phyloP scores from a whole-genome alignment of 768 basidiomycete genomes.

The Agaricus sinodeliciosus region DNA sequence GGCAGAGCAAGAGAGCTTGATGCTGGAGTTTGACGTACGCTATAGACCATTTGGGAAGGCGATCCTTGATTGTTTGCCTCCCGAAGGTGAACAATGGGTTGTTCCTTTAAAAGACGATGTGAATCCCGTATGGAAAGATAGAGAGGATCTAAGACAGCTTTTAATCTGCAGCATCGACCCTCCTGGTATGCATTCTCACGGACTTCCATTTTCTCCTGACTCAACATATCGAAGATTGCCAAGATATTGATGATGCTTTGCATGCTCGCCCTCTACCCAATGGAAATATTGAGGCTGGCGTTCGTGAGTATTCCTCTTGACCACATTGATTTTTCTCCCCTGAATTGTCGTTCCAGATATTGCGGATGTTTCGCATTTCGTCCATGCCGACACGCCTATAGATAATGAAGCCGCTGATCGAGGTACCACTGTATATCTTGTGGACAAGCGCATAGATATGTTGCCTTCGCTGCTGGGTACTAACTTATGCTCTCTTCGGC shows the following conservation, averaged over 20 bases:
- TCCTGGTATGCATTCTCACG: constrained; percentile 46
- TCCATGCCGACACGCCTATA: constrained; percentile 90
- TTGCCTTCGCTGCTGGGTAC: constrained; percentile 89
- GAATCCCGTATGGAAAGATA: constrained; percentile 59
- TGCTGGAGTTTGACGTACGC: constrained; percentile 93
- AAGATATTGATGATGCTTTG: constrained; percentile 97
- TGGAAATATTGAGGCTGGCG: constrained; percentile 94
- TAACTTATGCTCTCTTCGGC: constrained; percentile 89
- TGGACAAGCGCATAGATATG: constrained; percentile 99
- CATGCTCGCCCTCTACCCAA: constrained; percentile 85
- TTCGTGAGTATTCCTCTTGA: constrained; percentile 60
- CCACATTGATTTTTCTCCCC: not conserved
- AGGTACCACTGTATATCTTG: constrained; percentile 96
- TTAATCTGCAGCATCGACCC: constrained; percentile 97
- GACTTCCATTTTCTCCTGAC: not conserved
- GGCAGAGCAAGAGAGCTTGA: constrained; percentile 88
- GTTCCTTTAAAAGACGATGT: constrained; percentile 68
- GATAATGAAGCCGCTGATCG: constrained; percentile 92
- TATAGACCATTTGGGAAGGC: constrained; percentile 97
- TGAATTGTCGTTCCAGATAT: constrained; percentile 58
- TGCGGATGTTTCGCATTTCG: constrained; percentile 97
- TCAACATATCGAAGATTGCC: constrained; percentile 55
- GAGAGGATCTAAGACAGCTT: constrained; percentile 82
- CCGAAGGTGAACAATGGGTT: constrained; percentile 87
- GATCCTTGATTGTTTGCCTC: constrained; percentile 84